Evolutionary conservation across 768 basidiomycete species (phyloP).

Genomic region (Russula sp.): DNA sequence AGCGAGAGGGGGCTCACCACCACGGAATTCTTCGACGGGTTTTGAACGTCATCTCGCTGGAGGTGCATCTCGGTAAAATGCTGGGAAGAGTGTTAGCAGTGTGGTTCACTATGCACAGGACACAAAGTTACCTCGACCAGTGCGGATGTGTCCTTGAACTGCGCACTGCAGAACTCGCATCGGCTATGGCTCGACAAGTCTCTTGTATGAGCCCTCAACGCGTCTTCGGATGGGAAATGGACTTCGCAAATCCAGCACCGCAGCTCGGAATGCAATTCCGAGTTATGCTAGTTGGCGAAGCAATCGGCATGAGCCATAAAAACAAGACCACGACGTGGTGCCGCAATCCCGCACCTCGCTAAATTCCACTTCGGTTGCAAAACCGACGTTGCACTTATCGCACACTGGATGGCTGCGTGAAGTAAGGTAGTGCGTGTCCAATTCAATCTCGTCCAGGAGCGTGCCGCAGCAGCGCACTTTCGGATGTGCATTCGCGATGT

Average conservation of each 20-base stretch:
- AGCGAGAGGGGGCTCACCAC: neutral
- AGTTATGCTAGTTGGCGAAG: constrained; percentile 14
- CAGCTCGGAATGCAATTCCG: constrained; percentile 10
- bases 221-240: constrained; percentile 15
- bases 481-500: constrained; percentile 17
- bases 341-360: constrained; percentile 7
- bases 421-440: constrained; percentile 19
- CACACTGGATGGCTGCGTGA: constrained; percentile 20
- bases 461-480: constrained; percentile 20
- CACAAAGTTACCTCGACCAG: constrained; percentile 19
- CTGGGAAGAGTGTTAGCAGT: constrained; percentile 2
- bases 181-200: constrained; percentile 11
- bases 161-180: constrained; percentile 22
- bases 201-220: constrained; percentile 1
- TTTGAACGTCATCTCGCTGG: constrained; percentile 5
- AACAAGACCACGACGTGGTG: neutral
- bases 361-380: constrained; percentile 8
- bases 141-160: constrained; percentile 20
- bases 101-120: neutral
- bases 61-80: constrained; percentile 18
- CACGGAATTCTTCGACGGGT: neutral
- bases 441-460: constrained; percentile 15
- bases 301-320: neutral
- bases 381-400: constrained; percentile 12
- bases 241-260: constrained; percentile 13